phyloP scores from a whole-genome alignment of 306 rosid species.

The Cucumis sativus region DNA sequence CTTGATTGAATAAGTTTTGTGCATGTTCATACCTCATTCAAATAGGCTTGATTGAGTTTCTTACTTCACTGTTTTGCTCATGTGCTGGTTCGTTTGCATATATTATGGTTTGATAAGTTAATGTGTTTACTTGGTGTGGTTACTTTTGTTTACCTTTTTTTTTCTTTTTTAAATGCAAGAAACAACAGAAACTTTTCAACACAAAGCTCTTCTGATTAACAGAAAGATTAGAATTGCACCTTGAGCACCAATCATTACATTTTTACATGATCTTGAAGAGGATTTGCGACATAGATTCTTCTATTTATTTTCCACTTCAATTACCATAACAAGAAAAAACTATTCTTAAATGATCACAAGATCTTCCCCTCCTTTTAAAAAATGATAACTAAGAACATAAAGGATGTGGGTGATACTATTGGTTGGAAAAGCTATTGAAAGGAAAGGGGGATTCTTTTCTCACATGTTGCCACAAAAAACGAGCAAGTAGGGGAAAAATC shows the following conservation, averaged over 20 bases:
- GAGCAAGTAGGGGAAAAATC: not conserved
- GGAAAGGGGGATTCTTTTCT: not conserved
- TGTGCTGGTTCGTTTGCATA: not conserved
- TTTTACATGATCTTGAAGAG: not conserved
- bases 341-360: not conserved
- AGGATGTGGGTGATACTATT: not conserved
- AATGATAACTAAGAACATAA: not conserved
- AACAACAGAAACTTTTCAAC: not conserved
- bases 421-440: not conserved
- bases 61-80: not conserved
- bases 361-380: not conserved
- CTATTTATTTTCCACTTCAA: not conserved
- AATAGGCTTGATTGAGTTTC: not conserved
- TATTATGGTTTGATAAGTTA: not conserved
- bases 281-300: not conserved
- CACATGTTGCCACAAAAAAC: not conserved
- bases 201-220: not conserved
- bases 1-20: not conserved
- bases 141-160: not conserved
- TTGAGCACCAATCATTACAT: not conserved
- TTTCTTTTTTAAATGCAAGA: not conserved
- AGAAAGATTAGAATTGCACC: not conserved
- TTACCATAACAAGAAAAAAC: not conserved
- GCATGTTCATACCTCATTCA: not conserved
- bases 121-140: not conserved